Conservation (phyloP, 192 early-diverging fungal genomes). For the Mortierella alpina region DNA sequence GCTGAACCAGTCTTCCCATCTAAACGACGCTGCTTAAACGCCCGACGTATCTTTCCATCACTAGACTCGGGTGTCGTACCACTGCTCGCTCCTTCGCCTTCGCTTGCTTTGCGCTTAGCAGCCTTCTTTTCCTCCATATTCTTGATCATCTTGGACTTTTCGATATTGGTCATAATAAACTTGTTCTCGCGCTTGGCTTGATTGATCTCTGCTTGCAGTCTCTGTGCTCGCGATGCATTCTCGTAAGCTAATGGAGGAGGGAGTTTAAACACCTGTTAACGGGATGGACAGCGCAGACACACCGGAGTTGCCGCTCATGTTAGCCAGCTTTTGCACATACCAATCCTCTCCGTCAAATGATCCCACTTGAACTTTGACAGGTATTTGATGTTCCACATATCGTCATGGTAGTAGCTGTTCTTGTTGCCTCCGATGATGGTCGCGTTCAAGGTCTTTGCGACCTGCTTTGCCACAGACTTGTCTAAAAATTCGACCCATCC, state of each 20-base stretch:
- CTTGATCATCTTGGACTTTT: conserved; percentile 86
- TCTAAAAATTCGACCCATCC: conserved; percentile 98
- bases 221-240: conserved; percentile 79
- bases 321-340: conserved; percentile 55
- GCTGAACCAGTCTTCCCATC: conserved; percentile 10
- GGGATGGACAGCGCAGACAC: background rate
- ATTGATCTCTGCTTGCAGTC: conserved; percentile 82
- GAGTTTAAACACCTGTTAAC: background rate
- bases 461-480: conserved; percentile 87
- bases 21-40: conserved; percentile 76
- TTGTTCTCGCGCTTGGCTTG: conserved; percentile 91
- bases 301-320: background rate
- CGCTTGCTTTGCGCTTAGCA: conserved; percentile 58
- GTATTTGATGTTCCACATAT: conserved; percentile 98
- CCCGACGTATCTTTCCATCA: conserved; percentile 54
- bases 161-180: conserved; percentile 88
- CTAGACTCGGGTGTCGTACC: conserved; percentile 1
- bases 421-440: conserved; percentile 88
- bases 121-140: conserved; percentile 79
- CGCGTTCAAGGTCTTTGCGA: conserved; percentile 84
- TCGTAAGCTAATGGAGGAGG: conserved; percentile 67
- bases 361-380: conserved; percentile 97
- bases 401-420: conserved; percentile 87
- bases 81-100: conserved; percentile 2
- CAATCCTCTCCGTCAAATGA: conserved; percentile 92